Base-by-base conservation (phyloP, 495 filamentous ascomycete species). In the Penicillium odoratum region DNA sequence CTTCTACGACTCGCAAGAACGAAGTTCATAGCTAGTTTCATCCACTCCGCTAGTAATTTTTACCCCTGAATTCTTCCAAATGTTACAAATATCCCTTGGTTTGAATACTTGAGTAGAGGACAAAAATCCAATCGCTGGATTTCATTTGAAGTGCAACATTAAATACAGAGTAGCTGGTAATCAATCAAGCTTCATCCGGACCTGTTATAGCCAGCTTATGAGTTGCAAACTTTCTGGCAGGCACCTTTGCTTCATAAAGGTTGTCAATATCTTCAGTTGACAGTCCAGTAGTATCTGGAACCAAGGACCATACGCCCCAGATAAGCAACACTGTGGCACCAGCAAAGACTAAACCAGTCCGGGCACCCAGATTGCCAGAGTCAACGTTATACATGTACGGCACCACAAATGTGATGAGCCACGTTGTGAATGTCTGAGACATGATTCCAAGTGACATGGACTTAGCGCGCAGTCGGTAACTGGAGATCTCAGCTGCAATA, bases 371-470 rank as follows among this genome's bases (percentile, higher is more conserved):
- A 7, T 63, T 63, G 6, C 60, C 60, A 0, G 56, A 63, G 21
- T 63, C 60, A 15, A 63, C 57, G 26, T 63, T 63, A 16, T 63
- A 63, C 52, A 63, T 63, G 25, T 63, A 63, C 2, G 57, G 60
- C 5, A 58, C 52, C 7, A 56, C 52, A 48, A 63, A 63, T 11
- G 60, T 59, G 11, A 59, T 21, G 18, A 63, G 46, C 57, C 60
- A 63, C 3, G 56, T 58, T 0, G 48, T 50, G 38, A 53, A 53
- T 16, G 56, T 50, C 26, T 54, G 57, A 40, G 60, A 34, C 56
- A 54, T 59, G 44, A 59, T 59, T 36, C 56, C 51, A 16, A 62
- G 40, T 6, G 60, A 51, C 56, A 58, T 57, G 1, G 60, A 62
- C 51, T 62, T 58, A 10, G 56, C 50, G 11, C 60, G 60, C 8